These are phyloP conservation scores for Colletotrichum sp. DNA, from an alignment of 2,329 filamentous ascomycete genomes.

Conservation along the genomic window DNA sequence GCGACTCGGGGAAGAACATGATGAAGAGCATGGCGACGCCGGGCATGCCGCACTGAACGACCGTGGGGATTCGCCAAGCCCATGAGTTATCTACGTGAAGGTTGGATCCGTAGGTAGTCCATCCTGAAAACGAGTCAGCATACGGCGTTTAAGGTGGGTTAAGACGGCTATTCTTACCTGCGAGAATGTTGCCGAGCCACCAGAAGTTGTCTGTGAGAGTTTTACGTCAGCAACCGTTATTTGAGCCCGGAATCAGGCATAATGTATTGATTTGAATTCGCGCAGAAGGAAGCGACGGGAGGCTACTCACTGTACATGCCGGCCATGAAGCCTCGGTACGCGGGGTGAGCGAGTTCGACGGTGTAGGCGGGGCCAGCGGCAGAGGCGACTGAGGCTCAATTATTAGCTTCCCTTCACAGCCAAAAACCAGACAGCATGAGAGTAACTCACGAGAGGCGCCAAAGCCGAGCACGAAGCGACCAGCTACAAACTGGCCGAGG, in stretches of 20 bases:
- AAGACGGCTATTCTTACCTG: slow-evolving; percentile 30
- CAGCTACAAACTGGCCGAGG: slow-evolving; percentile 48
- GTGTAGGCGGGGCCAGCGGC: slow-evolving; percentile 66
- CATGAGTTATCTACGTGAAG: slow-evolving; percentile 34
- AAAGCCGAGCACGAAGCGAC: slow-evolving; percentile 48
- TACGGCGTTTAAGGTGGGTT: not conserved
- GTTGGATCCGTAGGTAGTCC: slow-evolving; percentile 50
- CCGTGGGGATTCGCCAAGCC: slow-evolving; percentile 65
- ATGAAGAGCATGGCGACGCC: slow-evolving; percentile 64
- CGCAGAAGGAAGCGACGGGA: not conserved
- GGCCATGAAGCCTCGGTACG: slow-evolving; percentile 58
- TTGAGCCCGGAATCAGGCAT: not conserved
- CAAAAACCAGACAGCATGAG: not conserved
- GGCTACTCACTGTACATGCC: slow-evolving; percentile 56
- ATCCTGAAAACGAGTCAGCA: slow-evolving; percentile 36
- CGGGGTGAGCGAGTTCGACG: slow-evolving; percentile 67
- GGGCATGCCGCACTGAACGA: slow-evolving; percentile 49
- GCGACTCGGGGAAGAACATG: slow-evolving; percentile 71
- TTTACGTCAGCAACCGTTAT: not conserved
- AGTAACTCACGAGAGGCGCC: slow-evolving; percentile 49
- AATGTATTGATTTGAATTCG: not conserved
- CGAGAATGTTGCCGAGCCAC: slow-evolving; percentile 58
- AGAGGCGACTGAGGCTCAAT: slow-evolving; percentile 47
- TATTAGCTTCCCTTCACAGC: not conserved
- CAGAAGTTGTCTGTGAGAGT: slow-evolving; percentile 42